Conservation (phyloP, 75 land plant genomes). For the Pinus tabuliformis region DNA sequence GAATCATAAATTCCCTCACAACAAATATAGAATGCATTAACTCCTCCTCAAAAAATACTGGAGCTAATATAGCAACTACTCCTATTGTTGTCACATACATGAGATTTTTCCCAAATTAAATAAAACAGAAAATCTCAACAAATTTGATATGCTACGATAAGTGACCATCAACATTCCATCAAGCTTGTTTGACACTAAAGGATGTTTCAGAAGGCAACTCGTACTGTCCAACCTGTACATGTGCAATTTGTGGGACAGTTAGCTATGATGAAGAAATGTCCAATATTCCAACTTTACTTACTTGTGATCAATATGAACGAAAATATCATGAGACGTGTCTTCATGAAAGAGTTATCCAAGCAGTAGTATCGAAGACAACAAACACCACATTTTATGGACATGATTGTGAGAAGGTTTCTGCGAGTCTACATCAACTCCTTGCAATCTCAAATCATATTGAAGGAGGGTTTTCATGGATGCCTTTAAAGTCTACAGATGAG, state of each 20-base stretch:
- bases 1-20: too few species aligned
- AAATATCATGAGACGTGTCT: slow-evolving; percentile 42
- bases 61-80: too few species aligned
- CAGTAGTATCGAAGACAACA: too few species aligned
- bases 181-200: slow-evolving; percentile 67
- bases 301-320: slow-evolving; percentile 84
- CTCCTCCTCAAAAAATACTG: too few species aligned
- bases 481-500: slow-evolving; percentile 62
- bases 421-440: slow-evolving; percentile 56
- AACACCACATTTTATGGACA: background rate
- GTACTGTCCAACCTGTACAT: slow-evolving; percentile 84
- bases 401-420: slow-evolving; percentile 61
- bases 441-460: slow-evolving; percentile 45
- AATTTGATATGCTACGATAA: slow-evolving; percentile 91
- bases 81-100: too few species aligned
- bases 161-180: slow-evolving; percentile 96
- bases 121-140: too few species aligned
- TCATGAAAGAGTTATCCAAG: too few species aligned
- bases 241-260: slow-evolving; percentile 66
- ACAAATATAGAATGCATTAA: too few species aligned
- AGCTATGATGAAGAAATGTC: slow-evolving; percentile 30
- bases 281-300: slow-evolving; percentile 21
- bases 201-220: slow-evolving; percentile 85
- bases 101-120: too few species aligned
- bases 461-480: slow-evolving; percentile 65